Evolutionary conservation across 164 flowering plant species (phyloP), one percentile per base, ranked within the genome.

Genomic region (Taxillus chinensis): DNA sequence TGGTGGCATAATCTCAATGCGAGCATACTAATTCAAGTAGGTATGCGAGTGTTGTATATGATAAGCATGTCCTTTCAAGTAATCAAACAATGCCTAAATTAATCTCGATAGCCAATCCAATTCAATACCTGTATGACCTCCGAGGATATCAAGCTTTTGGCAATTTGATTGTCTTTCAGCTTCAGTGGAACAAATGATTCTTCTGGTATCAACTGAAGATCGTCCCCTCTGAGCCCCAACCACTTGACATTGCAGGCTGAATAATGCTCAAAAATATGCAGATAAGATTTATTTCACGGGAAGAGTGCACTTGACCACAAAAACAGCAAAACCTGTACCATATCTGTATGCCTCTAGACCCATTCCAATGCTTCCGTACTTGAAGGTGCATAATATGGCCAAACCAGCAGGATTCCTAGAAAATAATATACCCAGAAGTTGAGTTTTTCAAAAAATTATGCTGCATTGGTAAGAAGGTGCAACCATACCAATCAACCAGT

Each of bases 321-420:
- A 7, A 5, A 37, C 5, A n/a, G 4, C 14, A 53, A 27, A 27
- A 15, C 46, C 58, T 43, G 56, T 62, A 93, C 99, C 93, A 55
- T 89, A 91, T 86, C 83, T 73, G 70, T 86, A 91, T 45, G 98
- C 98, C 72, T 95, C 99, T 56, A 95, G 78, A 60, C 99, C 98
- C 99, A 95, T 95, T 57, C 92, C 86, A 49, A 86, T 72, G 74
- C 98, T 95, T 68, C 99, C 99, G 77, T 67, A 89, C 73, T 95
- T 89, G 76, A 79, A 91, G 65, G 99, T 95, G 82, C 90, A 87
- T 2, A 87, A 71, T 66, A 89, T 87, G 49, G 90, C 90, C 57
- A 95, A 70, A 65, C 96, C 99, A 57, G 96, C 92, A 52, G 98
- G 99, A 64, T 91, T 89, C 99, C 97, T 90, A 55, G 10, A 60